Percentiles rank a stretch among this genome's conserved stretches.
These are phyloP conservation scores for Rhizopogon vinicolor DNA, from an alignment of 768 basidiomycete species.

Conservation along the genomic window DNA sequence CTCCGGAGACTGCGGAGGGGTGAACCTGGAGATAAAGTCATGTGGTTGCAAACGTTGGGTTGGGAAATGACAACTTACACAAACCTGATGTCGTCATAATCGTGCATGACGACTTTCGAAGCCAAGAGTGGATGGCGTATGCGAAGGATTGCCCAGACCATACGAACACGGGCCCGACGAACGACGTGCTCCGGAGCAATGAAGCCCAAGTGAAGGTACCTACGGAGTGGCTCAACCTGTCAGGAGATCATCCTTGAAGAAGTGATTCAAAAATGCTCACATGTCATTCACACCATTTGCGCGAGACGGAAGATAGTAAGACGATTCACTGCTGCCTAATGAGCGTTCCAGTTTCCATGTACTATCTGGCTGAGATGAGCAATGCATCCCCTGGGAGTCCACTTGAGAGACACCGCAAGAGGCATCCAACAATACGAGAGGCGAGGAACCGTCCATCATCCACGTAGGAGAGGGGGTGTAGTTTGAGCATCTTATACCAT, in stretches of 20 bases:
- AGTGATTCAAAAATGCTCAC: conserved; percentile 33
- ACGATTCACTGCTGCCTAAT: conserved; percentile 72
- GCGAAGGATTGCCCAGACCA: conserved; percentile 72
- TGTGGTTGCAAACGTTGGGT: background rate
- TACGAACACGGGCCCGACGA: conserved; percentile 40
- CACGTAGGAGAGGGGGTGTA: too few species aligned
- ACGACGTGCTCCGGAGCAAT: conserved; percentile 40
- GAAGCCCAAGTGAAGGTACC: conserved; percentile 80
- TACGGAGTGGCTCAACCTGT: conserved; percentile 21
- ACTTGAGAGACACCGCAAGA: background rate
- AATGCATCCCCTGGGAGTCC: background rate
- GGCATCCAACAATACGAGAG: background rate
- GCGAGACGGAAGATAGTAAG: conserved; percentile 78
- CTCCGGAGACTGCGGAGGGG: conserved; percentile 34
- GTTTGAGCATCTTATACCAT: background rate
- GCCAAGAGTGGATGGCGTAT: conserved; percentile 70
- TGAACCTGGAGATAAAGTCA: conserved; percentile 33
- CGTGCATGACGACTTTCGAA: conserved; percentile 52
- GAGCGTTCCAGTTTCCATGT: conserved; percentile 35
- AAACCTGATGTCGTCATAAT: conserved; percentile 63
- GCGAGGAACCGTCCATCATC: background rate
- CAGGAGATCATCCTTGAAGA: background rate
- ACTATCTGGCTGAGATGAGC: background rate
- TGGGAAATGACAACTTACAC: conserved; percentile 37
- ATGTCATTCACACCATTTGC: conserved; percentile 84